Percentiles rank a stretch among this genome's conserved stretches.
Conservation (phyloP, 495 filamentous ascomycete genomes). For the Jackrogersella multiformis region DNA sequence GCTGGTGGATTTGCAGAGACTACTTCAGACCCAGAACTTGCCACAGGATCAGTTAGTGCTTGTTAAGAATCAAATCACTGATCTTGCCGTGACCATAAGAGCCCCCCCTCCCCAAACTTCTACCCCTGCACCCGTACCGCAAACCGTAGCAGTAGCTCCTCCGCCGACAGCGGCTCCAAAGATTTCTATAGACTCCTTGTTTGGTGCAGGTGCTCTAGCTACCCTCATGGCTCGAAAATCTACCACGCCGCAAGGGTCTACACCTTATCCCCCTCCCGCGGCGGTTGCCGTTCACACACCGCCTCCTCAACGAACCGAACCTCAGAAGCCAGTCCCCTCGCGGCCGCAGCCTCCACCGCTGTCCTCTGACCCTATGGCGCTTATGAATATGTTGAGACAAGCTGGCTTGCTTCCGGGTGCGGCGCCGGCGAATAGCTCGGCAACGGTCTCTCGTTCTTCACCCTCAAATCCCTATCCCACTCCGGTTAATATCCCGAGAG, state of each 20-base stretch:
- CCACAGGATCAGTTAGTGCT: conserved; percentile 80
- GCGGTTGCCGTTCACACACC: conserved; percentile 50
- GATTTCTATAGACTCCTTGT: conserved; percentile 60
- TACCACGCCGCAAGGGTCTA: conserved; percentile 55
- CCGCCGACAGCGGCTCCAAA: conserved; percentile 47
- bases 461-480: conserved; percentile 47
- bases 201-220: conserved; percentile 63
- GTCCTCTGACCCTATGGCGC: conserved; percentile 51
- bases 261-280: conserved; percentile 50
- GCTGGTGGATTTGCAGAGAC: conserved; percentile 82
- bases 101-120: conserved; percentile 49
- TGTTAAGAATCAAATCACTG: conserved; percentile 80
- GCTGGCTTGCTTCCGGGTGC: conserved; percentile 56
- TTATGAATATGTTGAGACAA: conserved; percentile 59
- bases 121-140: conserved; percentile 46
- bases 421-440: conserved; percentile 38
- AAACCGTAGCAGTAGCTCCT: conserved; percentile 47
- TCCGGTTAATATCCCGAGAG: conserved; percentile 41
- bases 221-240: conserved; percentile 58
- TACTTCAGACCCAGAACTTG: conserved; percentile 81
- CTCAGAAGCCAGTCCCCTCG: conserved; percentile 43
- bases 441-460: conserved; percentile 55
- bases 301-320: conserved; percentile 48
- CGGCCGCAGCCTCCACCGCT: conserved; percentile 41
- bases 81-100: conserved; percentile 67